A percentile compares a stretch with the other conserved stretches of the same genome.
Evolutionary conservation across 805 yeast species (phyloP).

Genomic region (Alloascoidea africana): DNA sequence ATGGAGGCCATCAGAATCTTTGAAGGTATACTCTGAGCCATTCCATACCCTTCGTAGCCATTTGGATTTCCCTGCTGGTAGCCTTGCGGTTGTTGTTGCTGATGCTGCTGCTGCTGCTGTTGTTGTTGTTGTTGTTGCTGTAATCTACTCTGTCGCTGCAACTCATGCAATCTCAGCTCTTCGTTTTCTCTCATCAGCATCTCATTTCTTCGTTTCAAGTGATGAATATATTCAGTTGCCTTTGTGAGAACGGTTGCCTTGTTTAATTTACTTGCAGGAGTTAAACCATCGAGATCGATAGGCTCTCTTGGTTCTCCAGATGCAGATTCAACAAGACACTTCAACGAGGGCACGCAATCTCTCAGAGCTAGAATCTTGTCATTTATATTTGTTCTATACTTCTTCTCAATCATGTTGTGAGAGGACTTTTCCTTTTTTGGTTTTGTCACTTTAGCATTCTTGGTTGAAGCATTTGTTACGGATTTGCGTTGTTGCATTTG

Average conservation of each 20-base stretch:
- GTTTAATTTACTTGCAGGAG: constrained; percentile 62
- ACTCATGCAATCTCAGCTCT: constrained; percentile 22
- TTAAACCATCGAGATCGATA: constrained; percentile 52
- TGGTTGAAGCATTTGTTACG: too few species aligned
- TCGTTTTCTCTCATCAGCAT: constrained; percentile 35
- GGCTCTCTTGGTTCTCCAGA: constrained; percentile 24
- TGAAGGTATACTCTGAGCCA: not conserved
- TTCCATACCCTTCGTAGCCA: constrained; percentile 7
- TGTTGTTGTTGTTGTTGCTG: not conserved
- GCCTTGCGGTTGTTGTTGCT: not conserved
- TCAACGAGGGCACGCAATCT: constrained; percentile 65
- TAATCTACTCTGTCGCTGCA: too few species aligned
- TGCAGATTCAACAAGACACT: constrained; percentile 40
- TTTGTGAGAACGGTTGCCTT: constrained; percentile 68
- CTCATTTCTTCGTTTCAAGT: constrained; percentile 46
- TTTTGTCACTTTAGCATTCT: constrained; percentile 18
- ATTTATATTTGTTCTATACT: constrained; percentile 66
- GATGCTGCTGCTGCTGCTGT: constrained; percentile 1
- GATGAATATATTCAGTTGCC: constrained; percentile 68
- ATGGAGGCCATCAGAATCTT: constrained; percentile 19
- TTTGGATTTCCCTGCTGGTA: not conserved
- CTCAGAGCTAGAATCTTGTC: constrained; percentile 52
- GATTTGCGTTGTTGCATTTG: too few species aligned
- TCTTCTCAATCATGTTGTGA: constrained; percentile 72
- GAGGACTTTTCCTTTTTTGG: constrained; percentile 41